A percentile compares a stretch with the other conserved stretches of the same genome.
These are phyloP conservation scores for Dicorynia guianensis DNA, from an alignment of 306 rosid species.

Conservation along the genomic window DNA sequence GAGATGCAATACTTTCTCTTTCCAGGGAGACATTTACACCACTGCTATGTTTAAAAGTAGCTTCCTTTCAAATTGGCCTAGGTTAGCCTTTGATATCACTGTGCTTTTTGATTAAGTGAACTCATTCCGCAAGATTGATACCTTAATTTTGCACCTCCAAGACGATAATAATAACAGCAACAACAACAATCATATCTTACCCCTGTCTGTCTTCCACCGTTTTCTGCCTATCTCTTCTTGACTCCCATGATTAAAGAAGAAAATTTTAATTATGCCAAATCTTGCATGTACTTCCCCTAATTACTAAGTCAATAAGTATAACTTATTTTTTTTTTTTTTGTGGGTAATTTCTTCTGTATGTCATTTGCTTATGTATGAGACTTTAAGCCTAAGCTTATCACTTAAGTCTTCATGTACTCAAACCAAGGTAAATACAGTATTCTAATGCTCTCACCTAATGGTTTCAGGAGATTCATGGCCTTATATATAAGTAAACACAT, in stretches of 20 bases:
- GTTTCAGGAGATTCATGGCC: slow-evolving; percentile 77
- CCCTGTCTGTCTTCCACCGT: background rate
- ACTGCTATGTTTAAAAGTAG: too few relatives aligned
- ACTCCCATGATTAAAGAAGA: background rate
- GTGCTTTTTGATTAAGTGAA: background rate
- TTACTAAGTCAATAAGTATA: background rate
- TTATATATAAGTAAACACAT: slow-evolving; percentile 62
- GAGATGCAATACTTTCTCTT: background rate
- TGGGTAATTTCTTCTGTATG: background rate
- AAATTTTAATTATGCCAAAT: background rate
- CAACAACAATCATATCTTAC: background rate
- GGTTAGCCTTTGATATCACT: background rate
- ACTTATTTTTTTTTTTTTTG: too few relatives aligned
- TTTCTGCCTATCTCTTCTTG: background rate
- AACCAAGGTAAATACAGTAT: too few relatives aligned
- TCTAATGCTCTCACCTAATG: slow-evolving; percentile 29
- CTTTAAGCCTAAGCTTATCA: background rate
- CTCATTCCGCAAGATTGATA: background rate
- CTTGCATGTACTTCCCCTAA: background rate
- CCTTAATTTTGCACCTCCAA: background rate
- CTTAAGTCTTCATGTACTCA: background rate
- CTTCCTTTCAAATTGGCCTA: background rate
- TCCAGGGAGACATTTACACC: too few relatives aligned
- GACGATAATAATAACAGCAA: background rate
- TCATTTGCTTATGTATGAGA: background rate